These are phyloP conservation scores for Linnemannia zychae DNA, from an alignment of 192 early-diverging fungal genomes.

Conservation along the genomic window DNA sequence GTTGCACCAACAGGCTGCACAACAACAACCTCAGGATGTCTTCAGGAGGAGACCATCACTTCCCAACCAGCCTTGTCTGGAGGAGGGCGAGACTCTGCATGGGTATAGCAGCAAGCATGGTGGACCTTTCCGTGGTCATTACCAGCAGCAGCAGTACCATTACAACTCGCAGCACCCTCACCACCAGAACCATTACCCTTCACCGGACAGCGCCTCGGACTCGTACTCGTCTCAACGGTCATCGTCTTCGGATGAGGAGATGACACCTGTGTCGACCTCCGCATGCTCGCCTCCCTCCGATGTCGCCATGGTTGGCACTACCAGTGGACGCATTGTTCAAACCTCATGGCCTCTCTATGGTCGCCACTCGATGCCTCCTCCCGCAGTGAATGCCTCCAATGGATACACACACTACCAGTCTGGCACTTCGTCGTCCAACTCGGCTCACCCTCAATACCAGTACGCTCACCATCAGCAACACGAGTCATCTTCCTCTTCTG, in stretches of 20 bases:
- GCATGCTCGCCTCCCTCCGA: slow-evolving; percentile 14
- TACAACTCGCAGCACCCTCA: background rate
- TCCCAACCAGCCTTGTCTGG: slow-evolving; percentile 46
- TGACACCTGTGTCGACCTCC: slow-evolving; percentile 10
- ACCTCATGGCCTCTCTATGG: slow-evolving; percentile 18
- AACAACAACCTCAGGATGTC: slow-evolving; percentile 22
- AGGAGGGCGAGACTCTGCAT: slow-evolving; percentile 46
- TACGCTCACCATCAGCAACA: slow-evolving; percentile 4
- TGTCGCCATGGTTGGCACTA: too few relatives aligned
- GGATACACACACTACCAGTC: slow-evolving; percentile 6
- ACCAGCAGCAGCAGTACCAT: slow-evolving; percentile 8
- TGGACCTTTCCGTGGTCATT: slow-evolving; percentile 3
- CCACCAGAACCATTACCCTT: slow-evolving; percentile 34
- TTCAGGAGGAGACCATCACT: slow-evolving; percentile 42
- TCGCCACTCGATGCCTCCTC: slow-evolving; percentile 36
- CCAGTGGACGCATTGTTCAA: too few relatives aligned
- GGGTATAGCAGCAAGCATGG: slow-evolving; percentile 16
- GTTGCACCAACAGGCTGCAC: background rate
- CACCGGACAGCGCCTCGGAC: slow-evolving; percentile 25
- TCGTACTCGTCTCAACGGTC: background rate
- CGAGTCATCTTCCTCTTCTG: too few relatives aligned
- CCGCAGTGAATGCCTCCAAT: background rate
- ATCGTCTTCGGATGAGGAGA: slow-evolving; percentile 20
- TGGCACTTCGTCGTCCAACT: background rate
- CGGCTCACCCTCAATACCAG: slow-evolving; percentile 14